Base-by-base conservation (phyloP, 208 protist genomes). In the Strigomonas oncopelti region DNA sequence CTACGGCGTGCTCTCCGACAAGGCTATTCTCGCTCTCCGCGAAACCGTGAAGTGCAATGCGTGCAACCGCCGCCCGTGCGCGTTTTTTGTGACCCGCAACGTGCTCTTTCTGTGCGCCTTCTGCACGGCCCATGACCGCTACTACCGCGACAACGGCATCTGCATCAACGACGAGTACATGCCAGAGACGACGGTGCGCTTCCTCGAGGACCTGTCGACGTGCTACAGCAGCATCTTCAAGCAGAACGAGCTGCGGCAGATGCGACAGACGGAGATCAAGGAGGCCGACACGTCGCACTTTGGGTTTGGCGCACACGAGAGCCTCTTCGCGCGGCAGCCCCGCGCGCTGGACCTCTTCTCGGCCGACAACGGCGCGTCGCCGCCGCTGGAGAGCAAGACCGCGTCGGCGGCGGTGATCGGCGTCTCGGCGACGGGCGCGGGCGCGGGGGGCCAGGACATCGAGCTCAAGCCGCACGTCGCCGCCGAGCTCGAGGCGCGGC, bases 101-200 rank as follows among this genome's bases (percentile, higher is more conserved):
- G 77, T 88, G 8, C 67, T 87, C 48, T 94, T 94, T 75, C 65
- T 91, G 24, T 94, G 88, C 29, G 75, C 84, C 45, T 91, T 88
- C 55, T 94, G 88, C 77, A 88, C 80, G 48, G 78, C 85, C 28
- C 78, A 81, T 14, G 88, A 94, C 51, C 84, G 84, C 28, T 92
- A 81, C 64, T 94, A 94, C 71, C 83, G 88, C 62, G 84, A 89
- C n/a, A 75, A 89, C 34, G 79, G 80, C 0, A 53, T 91, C 13
- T 94, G 88, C 77, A 85, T 94, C 66, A 94, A 94, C 73, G 85
- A 94, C 51, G 88, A 94, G 61, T 69, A 65, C 42, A 87, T 92
- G 69, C 75, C 76, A 27, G 45, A 65, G 54, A 68, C 81, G 31
- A 73, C 61, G 27, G 71, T 58, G 20, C 85, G 84, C 48, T 71